These are phyloP conservation scores for Nakaseomyces nivariensis DNA, from an alignment of 1,139 yeast genomes.

Conservation along the genomic window DNA sequence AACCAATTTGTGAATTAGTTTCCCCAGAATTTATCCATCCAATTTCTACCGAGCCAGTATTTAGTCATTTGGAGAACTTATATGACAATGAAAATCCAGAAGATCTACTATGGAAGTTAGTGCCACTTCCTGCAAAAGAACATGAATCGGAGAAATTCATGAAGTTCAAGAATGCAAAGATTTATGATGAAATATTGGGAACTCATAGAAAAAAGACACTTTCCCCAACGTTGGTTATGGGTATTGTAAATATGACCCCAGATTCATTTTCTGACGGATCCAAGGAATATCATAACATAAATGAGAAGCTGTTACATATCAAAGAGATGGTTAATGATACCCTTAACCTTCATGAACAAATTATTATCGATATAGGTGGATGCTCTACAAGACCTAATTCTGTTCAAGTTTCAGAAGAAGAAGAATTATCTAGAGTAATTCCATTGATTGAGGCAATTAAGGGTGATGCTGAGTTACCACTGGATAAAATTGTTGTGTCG, in stretches of 20 bases:
- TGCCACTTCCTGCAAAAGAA: slow-evolving; percentile 15
- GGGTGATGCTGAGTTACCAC: slow-evolving; percentile 30
- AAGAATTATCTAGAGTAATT: slow-evolving; percentile 55
- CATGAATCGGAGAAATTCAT: slow-evolving; percentile 10
- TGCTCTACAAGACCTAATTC: slow-evolving; percentile 87
- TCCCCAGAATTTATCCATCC: slow-evolving; percentile 64
- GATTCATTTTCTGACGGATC: slow-evolving; percentile 96
- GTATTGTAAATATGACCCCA: slow-evolving; percentile 80
- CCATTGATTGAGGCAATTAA: slow-evolving; percentile 63
- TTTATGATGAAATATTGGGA: slow-evolving; percentile 8
- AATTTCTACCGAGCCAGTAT: slow-evolving; percentile 71
- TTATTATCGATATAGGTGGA: slow-evolving; percentile 84
- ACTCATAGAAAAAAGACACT: slow-evolving; percentile 17
- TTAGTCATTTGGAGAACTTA: slow-evolving; percentile 55
- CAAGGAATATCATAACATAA: slow-evolving; percentile 29
- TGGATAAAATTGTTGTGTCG: slow-evolving; percentile 46
- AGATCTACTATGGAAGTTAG: slow-evolving; percentile 21
- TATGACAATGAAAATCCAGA: slow-evolving; percentile 29
- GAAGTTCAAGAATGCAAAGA: slow-evolving; percentile 15
- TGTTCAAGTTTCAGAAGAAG: slow-evolving; percentile 43
- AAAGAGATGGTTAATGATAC: slow-evolving; percentile 45
- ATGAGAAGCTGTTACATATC: slow-evolving; percentile 35
- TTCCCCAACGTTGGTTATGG: slow-evolving; percentile 51
- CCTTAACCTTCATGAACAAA: slow-evolving; percentile 50
- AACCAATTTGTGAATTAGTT: slow-evolving; percentile 75